Evolutionary conservation across 257 asterid genomes (phyloP).

Genomic region (Solanum gandarillasii): DNA sequence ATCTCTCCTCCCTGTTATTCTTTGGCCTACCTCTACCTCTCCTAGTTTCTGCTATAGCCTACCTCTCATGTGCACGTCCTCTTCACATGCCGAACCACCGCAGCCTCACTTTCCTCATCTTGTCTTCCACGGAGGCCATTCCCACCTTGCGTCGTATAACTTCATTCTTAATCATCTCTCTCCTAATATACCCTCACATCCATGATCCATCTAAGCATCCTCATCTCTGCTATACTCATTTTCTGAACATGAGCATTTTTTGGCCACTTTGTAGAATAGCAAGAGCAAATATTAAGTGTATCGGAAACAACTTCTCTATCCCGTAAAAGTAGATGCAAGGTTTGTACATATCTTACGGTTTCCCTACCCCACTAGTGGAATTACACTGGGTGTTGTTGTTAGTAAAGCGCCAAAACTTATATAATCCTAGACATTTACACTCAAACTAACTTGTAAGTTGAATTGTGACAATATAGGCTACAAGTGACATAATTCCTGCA

Average conservation of each 20-base stretch:
- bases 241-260: neutral
- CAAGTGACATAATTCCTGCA: neutral
- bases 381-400: neutral
- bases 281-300: neutral
- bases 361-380: neutral
- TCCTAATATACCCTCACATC: neutral
- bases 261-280: neutral
- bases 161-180: neutral
- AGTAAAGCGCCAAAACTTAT: neutral
- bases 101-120: neutral
- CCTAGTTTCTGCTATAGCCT: neutral
- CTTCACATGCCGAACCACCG: neutral
- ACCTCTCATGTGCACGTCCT: neutral
- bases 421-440: neutral
- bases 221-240: neutral
- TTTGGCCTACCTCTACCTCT: neutral
- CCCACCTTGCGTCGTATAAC: neutral
- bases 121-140: neutral
- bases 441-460: neutral
- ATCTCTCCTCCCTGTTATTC: neutral
- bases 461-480: neutral
- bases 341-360: neutral
- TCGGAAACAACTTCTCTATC: neutral
- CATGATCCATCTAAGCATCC: neutral
- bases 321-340: neutral